phyloP scores from a whole-genome alignment of 495 filamentous ascomycete species.

The Apiosordaria backusii region DNA sequence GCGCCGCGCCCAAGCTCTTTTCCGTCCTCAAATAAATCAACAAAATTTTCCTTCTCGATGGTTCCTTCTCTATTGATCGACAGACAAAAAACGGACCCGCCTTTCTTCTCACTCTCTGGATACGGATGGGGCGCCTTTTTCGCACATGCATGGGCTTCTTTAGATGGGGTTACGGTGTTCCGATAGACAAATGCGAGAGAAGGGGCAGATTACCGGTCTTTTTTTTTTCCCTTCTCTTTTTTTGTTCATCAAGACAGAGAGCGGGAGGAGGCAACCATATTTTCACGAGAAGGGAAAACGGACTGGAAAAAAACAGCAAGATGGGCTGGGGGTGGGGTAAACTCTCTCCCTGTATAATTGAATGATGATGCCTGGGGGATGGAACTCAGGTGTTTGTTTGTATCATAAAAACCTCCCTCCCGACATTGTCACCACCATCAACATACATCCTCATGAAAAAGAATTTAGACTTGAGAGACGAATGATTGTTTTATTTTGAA shows the following conservation, averaged over 20 bases:
- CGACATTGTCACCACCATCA: background rate
- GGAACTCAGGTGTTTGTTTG: background rate
- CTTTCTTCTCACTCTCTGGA: background rate
- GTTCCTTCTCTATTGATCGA: background rate
- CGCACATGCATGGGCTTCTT: background rate
- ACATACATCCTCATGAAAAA: background rate
- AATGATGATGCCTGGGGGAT: background rate
- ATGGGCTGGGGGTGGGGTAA: background rate
- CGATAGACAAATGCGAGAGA: background rate
- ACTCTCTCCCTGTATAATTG: background rate
- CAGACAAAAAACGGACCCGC: background rate
- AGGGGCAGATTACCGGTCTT: too few relatives aligned
- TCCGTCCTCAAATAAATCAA: slow-evolving; percentile 73
- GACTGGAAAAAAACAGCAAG: background rate
- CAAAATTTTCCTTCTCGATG: background rate
- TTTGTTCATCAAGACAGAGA: background rate
- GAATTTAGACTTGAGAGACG: background rate
- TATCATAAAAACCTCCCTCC: background rate
- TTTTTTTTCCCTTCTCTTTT: too few relatives aligned
- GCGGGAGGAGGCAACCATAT: background rate
- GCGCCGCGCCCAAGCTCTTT: slow-evolving; percentile 95
- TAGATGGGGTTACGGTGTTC: background rate
- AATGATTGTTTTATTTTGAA: background rate
- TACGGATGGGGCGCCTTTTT: slow-evolving; percentile 1
- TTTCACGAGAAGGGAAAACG: background rate